Evolutionary conservation across 495 filamentous ascomycete species (phyloP), one percentile per base, ranked within the genome.

Genomic region (Neurospora sp.): DNA sequence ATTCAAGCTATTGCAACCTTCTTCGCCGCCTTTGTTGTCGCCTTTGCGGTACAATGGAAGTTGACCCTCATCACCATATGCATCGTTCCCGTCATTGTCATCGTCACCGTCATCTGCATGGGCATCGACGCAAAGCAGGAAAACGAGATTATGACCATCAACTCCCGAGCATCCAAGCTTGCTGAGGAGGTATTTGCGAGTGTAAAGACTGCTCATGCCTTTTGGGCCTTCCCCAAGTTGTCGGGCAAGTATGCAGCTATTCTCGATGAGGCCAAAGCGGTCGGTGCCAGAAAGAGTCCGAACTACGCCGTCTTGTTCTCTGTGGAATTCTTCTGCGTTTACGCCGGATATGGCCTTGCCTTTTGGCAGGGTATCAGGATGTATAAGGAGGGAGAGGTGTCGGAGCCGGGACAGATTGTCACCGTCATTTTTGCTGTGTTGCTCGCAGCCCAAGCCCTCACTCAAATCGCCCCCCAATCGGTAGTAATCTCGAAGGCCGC

Each of bases 121-220:
- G 86, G 85, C 18, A 80, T 90, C 31, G 83, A 87, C 70, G 79
- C 89, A 20, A 87, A 85, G 72, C 79, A 83, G 35, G 83, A 85
- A 70, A 83, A 70, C 68, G 72, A 74, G 38, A 74, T 82, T 4
- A 79, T 78, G 61, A 71, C 18, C 39, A 79, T 80, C 20, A 78
- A 84, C 75, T 80, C 81, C 0, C 84, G 87, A 72, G 86, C 88
- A 1, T 84, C 85, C 0, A 83, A 84, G n/a, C 75, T 91, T 8
- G 88, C 89, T 8, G 87, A 84, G 73, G 89, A 89, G 74, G 82
- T 83, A 0, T 81, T 89, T 73, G 80, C 82, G 3, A 84, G 83
- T 44, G 82, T 89, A 14, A 80, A 87, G 22, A 89, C 88, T 72
- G 84, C 89, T n/a, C 82, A 86, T 45, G 89, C 89, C 10, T 90